Percentiles rank a stretch among this genome's conserved stretches.
phyloP scores from a whole-genome alignment of 352 stramenopile genomes.

The Phytophthora kernoviae region DNA sequence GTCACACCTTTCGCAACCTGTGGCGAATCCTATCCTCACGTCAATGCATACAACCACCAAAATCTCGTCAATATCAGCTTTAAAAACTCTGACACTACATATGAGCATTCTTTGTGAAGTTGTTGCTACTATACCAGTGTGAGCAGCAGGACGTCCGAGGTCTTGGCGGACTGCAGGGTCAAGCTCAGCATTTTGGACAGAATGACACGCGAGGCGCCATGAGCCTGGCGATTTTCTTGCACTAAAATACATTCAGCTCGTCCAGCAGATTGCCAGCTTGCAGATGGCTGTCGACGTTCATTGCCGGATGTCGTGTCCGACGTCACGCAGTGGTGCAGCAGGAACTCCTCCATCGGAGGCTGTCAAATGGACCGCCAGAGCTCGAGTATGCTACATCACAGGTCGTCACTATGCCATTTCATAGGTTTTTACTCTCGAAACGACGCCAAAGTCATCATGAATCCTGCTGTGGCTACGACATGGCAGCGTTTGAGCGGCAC shows the following conservation, averaged over 20 bases:
- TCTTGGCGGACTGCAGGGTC: slow-evolving; percentile 33
- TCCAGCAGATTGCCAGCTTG: slow-evolving; percentile 28
- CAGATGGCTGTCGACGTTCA: slow-evolving; percentile 8
- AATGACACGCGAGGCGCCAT: slow-evolving; percentile 57
- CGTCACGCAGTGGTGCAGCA: slow-evolving; percentile 72
- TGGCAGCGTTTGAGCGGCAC: slow-evolving; percentile 1
- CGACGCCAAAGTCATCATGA: slow-evolving; percentile 19
- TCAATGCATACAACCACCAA: background rate
- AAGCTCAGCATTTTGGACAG: slow-evolving; percentile 48
- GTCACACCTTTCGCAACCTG: slow-evolving; percentile 15
- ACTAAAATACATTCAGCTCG: slow-evolving; percentile 67
- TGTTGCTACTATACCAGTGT: slow-evolving; percentile 29
- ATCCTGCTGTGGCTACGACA: background rate
- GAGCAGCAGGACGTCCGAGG: slow-evolving; percentile 39
- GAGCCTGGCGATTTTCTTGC: slow-evolving; percentile 62
- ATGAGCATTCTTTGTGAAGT: background rate
- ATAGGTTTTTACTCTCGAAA: slow-evolving; percentile 12
- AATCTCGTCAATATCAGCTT: background rate
- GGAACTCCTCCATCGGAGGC: slow-evolving; percentile 62
- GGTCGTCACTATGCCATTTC: background rate
- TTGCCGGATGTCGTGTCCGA: slow-evolving; percentile 32
- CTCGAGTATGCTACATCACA: slow-evolving; percentile 13
- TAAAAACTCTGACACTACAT: too few relatives aligned
- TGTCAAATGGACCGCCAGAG: slow-evolving; percentile 13
- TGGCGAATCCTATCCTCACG: slow-evolving; percentile 44